These are phyloP conservation scores for Fusarium aywerte DNA, from an alignment of 2,329 filamentous ascomycete genomes.

Conservation along the genomic window DNA sequence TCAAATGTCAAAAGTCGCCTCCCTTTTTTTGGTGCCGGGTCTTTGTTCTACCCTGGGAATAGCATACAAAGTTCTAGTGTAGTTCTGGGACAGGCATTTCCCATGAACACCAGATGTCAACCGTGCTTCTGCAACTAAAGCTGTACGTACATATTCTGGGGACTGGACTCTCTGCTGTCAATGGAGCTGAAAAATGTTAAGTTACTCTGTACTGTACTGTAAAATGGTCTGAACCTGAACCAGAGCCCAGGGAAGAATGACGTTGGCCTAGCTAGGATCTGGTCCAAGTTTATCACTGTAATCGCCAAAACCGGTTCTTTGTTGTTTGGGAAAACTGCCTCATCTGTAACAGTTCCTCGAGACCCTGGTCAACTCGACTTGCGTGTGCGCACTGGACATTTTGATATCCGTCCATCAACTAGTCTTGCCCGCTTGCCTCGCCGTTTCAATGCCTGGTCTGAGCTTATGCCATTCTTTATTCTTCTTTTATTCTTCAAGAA, in stretches of 20 bases:
- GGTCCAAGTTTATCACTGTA: constrained; percentile 18
- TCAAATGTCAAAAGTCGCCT: constrained; percentile 39
- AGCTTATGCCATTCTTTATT: constrained; percentile 31
- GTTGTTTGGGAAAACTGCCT: constrained; percentile 36
- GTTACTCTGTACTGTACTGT: background rate
- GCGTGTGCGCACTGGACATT: constrained; percentile 11
- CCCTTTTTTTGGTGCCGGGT: constrained; percentile 34
- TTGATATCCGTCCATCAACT: constrained; percentile 18
- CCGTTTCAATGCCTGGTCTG: constrained; percentile 38
- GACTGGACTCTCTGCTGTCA: background rate
- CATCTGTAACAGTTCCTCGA: constrained; percentile 35
- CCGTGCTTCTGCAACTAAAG: constrained; percentile 34
- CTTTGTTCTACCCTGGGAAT: constrained; percentile 37
- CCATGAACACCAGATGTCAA: constrained; percentile 29
- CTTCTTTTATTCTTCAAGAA: constrained; percentile 25
- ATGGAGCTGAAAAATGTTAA: background rate
- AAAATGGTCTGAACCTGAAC: background rate
- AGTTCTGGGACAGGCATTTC: constrained; percentile 38
- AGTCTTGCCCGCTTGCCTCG: constrained; percentile 27
- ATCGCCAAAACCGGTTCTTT: constrained; percentile 35
- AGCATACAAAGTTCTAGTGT: constrained; percentile 31
- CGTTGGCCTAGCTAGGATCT: constrained; percentile 32
- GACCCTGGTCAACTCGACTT: constrained; percentile 20
- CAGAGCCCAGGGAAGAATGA: constrained; percentile 32
- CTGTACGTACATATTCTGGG: constrained; percentile 10